Percentiles rank a stretch among this genome's conserved stretches.
Conservation (phyloP, 352 stramenopile species). For the Phytophthora rubi region DNA sequence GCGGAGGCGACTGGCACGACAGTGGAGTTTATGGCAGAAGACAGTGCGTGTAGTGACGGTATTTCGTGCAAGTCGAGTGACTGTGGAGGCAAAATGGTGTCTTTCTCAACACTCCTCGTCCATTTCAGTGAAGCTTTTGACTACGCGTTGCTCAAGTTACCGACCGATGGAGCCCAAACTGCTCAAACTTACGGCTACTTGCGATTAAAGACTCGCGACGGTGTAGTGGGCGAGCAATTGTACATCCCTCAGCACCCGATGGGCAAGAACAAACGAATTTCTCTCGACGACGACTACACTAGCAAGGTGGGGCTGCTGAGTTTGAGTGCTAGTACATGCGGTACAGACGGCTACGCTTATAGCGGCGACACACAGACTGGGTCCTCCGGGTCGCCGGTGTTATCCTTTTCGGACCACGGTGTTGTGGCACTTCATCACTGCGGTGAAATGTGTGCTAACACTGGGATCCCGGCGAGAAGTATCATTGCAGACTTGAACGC, state of each 20-base stretch:
- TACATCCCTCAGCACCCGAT: slow-evolving; percentile 65
- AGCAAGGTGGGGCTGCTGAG: slow-evolving; percentile 45
- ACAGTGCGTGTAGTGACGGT: slow-evolving; percentile 27
- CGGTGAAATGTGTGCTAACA: slow-evolving; percentile 60
- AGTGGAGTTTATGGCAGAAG: slow-evolving; percentile 68
- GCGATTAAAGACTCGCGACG: slow-evolving; percentile 40
- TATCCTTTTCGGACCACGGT: slow-evolving; percentile 53
- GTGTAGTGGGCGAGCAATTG: slow-evolving; percentile 40
- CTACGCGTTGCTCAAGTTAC: slow-evolving; percentile 60
- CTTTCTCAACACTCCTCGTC: slow-evolving; percentile 48
- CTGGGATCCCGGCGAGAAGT: slow-evolving; percentile 46
- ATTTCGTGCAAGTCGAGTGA: slow-evolving; percentile 23
- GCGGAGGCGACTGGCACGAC: slow-evolving; percentile 42
- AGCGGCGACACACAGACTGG: slow-evolving; percentile 69
- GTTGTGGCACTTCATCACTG: slow-evolving; percentile 77
- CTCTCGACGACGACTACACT: slow-evolving; percentile 49
- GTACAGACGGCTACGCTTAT: slow-evolving; percentile 51
- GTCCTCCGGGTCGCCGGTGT: slow-evolving; percentile 66
- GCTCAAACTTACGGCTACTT: slow-evolving; percentile 59
- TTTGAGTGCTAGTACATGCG: slow-evolving; percentile 44
- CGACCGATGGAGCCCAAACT: slow-evolving; percentile 14
- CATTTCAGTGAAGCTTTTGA: slow-evolving; percentile 47
- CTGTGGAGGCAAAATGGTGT: slow-evolving; percentile 45
- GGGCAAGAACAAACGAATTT: slow-evolving; percentile 55
- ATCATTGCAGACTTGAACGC: slow-evolving; percentile 52